Percentiles rank a stretch among this genome's conserved stretches.
phyloP scores from a whole-genome alignment of 192 early-diverging fungal species.

The Coemansia sp. region DNA sequence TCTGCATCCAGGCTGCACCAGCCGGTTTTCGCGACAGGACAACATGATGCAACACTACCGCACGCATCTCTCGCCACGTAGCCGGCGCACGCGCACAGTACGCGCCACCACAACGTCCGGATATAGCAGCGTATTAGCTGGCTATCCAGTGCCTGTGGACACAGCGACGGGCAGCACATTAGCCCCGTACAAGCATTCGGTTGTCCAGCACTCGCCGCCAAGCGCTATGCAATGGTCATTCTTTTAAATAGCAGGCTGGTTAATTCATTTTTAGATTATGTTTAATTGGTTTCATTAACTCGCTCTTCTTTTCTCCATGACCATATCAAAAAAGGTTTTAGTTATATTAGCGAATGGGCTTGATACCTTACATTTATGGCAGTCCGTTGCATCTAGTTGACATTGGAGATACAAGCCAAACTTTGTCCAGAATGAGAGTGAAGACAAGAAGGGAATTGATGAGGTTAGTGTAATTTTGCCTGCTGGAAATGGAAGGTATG shows the following conservation, averaged over 20 bases:
- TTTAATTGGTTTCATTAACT: not conserved
- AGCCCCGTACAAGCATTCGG: conserved; percentile 3
- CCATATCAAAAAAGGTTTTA: not conserved
- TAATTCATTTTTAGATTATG: not conserved
- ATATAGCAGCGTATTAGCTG: conserved; percentile 6
- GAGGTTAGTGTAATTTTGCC: too few species aligned
- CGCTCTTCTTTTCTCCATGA: not conserved
- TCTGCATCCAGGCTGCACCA: conserved; percentile 65
- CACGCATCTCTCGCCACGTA: conserved; percentile 72
- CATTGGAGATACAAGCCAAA: too few species aligned
- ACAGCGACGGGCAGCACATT: not conserved
- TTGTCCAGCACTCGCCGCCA: not conserved
- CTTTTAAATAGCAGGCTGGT: not conserved
- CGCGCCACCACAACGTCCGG: conserved; percentile 1
- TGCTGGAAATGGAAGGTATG: too few species aligned
- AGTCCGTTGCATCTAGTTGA: too few species aligned
- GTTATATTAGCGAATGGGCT: not conserved
- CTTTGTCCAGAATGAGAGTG: too few species aligned
- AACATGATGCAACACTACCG: conserved; percentile 89
- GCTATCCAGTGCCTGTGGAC: not conserved
- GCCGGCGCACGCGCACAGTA: conserved; percentile 44
- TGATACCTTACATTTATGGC: too few species aligned
- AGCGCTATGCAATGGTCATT: not conserved
- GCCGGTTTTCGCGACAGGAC: conserved; percentile 77
- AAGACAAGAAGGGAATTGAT: too few species aligned